Conservation (phyloP, 2,329 filamentous ascomycete species). For the Xylaria sp. region DNA sequence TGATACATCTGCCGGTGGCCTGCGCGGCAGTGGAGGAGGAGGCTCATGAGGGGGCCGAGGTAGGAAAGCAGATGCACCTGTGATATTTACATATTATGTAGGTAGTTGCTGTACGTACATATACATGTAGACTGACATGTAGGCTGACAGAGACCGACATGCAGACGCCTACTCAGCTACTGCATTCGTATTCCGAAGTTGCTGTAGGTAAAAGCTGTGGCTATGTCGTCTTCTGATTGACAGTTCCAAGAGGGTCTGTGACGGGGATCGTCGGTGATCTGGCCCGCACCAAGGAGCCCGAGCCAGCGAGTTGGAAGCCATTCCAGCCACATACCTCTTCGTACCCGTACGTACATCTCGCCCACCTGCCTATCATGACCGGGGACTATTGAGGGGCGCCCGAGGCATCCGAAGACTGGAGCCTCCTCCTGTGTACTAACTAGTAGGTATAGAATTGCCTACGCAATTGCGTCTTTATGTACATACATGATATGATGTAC, state of each 20-base stretch:
- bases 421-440: too few species aligned
- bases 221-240: background rate
- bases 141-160: too few species aligned
- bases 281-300: background rate
- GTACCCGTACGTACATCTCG: too few species aligned
- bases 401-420: conserved; percentile 10
- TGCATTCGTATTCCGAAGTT: background rate
- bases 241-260: conserved; percentile 15
- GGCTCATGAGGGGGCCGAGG: background rate
- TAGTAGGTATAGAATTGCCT: background rate
- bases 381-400: conserved; percentile 2
- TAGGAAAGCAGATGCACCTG: background rate
- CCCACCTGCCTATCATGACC: too few species aligned
- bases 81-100: too few species aligned
- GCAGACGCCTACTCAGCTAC: too few species aligned
- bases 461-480: background rate
- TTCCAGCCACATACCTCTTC: conserved; percentile 3
- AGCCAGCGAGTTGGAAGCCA: background rate
- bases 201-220: background rate
- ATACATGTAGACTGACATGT: too few species aligned
- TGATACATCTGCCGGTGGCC: background rate
- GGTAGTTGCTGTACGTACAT: background rate
- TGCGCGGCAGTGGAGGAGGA: background rate
- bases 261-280: conserved; percentile 27
- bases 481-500: background rate